These are phyloP conservation scores for Spergularia marina DNA, from an alignment of 148 eudicot species.

Conservation along the genomic window DNA sequence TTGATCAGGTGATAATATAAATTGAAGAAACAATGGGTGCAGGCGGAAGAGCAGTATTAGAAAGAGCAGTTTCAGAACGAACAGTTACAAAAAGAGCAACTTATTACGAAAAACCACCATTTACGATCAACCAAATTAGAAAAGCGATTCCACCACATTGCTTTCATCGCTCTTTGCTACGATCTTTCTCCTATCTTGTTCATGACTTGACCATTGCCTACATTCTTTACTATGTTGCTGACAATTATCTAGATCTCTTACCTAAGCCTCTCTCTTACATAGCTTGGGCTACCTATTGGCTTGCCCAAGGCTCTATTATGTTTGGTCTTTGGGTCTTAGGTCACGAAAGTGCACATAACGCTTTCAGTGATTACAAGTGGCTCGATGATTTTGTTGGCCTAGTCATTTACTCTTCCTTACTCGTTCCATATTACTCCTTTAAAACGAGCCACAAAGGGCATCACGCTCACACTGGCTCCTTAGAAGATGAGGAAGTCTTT, in stretches of 20 bases:
- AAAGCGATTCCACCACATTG: neutral
- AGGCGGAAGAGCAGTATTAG: too few species aligned
- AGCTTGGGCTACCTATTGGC: neutral
- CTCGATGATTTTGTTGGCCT: neutral
- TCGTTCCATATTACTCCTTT: neutral
- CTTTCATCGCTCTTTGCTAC: too few species aligned
- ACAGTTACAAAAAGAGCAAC: neutral
- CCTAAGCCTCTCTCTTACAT: neutral
- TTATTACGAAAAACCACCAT: neutral
- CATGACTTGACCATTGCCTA: neutral
- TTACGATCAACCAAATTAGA: neutral
- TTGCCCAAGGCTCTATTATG: neutral
- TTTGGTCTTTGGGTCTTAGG: neutral
- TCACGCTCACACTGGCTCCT: slow-evolving; percentile 3
- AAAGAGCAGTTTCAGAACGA: too few species aligned
- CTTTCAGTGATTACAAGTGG: neutral
- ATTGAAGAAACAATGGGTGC: too few species aligned
- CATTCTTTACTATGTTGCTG: neutral
- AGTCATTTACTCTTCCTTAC: neutral
- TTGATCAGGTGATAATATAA: too few species aligned
- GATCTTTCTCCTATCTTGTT: too few species aligned
- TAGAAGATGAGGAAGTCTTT: neutral
- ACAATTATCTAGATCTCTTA: neutral
- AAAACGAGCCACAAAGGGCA: neutral
- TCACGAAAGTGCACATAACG: neutral